Conservation (phyloP, 768 basidiomycete genomes). For the Trametes elegans region DNA sequence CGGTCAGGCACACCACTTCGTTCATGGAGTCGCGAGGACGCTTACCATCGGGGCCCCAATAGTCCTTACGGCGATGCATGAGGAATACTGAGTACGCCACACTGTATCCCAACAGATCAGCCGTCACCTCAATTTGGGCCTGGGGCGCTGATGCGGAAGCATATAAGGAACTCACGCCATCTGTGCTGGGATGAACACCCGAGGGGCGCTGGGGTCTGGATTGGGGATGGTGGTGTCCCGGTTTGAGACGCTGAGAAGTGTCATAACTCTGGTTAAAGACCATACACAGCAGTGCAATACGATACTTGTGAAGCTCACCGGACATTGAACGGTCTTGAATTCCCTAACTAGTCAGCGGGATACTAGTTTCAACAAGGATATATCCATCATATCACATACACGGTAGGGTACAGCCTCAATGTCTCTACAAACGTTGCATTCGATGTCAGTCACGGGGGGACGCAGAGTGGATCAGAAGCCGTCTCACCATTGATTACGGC, state of each 20-base stretch:
- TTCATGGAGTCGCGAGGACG: too few relatives aligned
- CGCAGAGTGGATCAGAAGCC: too few relatives aligned
- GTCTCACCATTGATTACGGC: constrained; percentile 36
- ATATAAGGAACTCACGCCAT: constrained; percentile 23
- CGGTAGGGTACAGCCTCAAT: constrained; percentile 30
- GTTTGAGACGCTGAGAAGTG: constrained; percentile 16
- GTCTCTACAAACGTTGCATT: neutral
- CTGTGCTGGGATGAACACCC: constrained; percentile 28
- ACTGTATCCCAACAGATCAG: constrained; percentile 8
- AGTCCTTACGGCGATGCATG: constrained; percentile 43
- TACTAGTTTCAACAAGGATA: neutral
- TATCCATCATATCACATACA: constrained; percentile 24
- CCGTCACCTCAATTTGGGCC: constrained; percentile 21
- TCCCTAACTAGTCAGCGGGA: neutral
- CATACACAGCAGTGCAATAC: neutral
- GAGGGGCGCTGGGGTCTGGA: constrained; percentile 25
- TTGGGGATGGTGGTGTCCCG: constrained; percentile 25
- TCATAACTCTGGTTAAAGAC: neutral
- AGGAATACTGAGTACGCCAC: constrained; percentile 29
- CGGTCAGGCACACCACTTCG: too few relatives aligned
- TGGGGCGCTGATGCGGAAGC: too few relatives aligned
- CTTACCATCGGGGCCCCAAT: constrained; percentile 55
- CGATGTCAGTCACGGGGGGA: too few relatives aligned
- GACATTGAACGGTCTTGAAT: constrained; percentile 31
- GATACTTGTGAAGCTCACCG: constrained; percentile 20